These are phyloP conservation scores for Allium fistulosum DNA, from an alignment of 106 monocot species.

Conservation along the genomic window DNA sequence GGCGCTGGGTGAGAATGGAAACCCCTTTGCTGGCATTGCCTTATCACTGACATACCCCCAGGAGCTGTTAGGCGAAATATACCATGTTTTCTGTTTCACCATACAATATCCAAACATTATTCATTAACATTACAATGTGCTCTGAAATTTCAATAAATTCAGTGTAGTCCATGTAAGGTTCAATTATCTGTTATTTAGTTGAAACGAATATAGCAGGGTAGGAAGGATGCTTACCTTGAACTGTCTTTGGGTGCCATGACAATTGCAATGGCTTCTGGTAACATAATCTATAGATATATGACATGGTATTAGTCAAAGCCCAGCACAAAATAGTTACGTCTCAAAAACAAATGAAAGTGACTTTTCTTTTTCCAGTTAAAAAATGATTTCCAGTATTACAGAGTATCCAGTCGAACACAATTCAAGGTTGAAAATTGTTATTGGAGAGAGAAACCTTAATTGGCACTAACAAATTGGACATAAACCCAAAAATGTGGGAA, in stretches of 20 bases:
- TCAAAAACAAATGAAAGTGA: too few species aligned
- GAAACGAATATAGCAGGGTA: too few species aligned
- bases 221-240: slow-evolving; percentile 34
- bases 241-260: slow-evolving; percentile 81
- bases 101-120: too few species aligned
- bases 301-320: background rate
- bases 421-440: too few species aligned
- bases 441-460: background rate
- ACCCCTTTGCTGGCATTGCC: slow-evolving; percentile 57
- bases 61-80: slow-evolving; percentile 74
- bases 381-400: too few species aligned
- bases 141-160: too few species aligned
- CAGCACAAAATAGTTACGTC: background rate
- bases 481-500: background rate
- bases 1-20: slow-evolving; percentile 70
- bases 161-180: too few species aligned
- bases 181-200: too few species aligned
- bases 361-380: too few species aligned
- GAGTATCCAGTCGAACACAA: too few species aligned
- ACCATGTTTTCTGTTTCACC: slow-evolving; percentile 51
- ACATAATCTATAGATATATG: slow-evolving; percentile 42
- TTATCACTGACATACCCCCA: slow-evolving; percentile 77
- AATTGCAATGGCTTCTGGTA: slow-evolving; percentile 87
- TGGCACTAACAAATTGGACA: background rate
- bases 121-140: too few species aligned